A percentile compares a stretch with the other conserved stretches of the same genome.
These are phyloP conservation scores for Vachellia pachyceras DNA, from an alignment of 306 rosid genomes.

Conservation along the genomic window DNA sequence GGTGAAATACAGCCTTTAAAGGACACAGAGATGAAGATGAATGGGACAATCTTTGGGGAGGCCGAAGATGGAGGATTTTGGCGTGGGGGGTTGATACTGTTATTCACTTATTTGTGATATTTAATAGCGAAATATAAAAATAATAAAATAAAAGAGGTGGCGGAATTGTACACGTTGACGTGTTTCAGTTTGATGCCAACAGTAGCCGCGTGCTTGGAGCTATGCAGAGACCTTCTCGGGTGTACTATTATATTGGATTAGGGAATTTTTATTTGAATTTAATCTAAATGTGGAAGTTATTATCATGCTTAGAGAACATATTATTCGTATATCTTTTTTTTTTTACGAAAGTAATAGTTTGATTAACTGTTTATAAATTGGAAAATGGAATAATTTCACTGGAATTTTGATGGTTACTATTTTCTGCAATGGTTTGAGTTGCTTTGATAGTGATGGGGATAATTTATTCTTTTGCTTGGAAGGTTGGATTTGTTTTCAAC, in stretches of 20 bases:
- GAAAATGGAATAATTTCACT: neutral
- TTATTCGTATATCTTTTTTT: too few relatives aligned
- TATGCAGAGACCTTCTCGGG: neutral
- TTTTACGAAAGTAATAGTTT: too few relatives aligned
- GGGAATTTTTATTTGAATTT: neutral
- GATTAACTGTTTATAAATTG: neutral
- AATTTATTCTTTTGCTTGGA: slow-evolving; percentile 14
- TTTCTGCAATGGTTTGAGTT: neutral
- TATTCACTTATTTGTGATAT: neutral
- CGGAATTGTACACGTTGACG: slow-evolving; percentile 52
- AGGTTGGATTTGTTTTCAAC: neutral
- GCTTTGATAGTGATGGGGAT: neutral
- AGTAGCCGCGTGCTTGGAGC: neutral
- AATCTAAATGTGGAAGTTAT: neutral
- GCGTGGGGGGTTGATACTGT: neutral
- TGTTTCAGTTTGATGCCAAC: slow-evolving; percentile 29
- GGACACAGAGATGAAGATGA: slow-evolving; percentile 9
- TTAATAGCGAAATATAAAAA: neutral
- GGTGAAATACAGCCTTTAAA: neutral
- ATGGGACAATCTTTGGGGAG: neutral
- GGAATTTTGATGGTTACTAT: neutral
- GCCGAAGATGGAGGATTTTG: neutral
- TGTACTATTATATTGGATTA: neutral
- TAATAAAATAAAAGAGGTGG: slow-evolving; percentile 43
- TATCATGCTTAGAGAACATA: too few relatives aligned